Evolutionary conservation across 2,329 filamentous ascomycete genomes (phyloP).

Genomic region (Talaromyces islandicus): DNA sequence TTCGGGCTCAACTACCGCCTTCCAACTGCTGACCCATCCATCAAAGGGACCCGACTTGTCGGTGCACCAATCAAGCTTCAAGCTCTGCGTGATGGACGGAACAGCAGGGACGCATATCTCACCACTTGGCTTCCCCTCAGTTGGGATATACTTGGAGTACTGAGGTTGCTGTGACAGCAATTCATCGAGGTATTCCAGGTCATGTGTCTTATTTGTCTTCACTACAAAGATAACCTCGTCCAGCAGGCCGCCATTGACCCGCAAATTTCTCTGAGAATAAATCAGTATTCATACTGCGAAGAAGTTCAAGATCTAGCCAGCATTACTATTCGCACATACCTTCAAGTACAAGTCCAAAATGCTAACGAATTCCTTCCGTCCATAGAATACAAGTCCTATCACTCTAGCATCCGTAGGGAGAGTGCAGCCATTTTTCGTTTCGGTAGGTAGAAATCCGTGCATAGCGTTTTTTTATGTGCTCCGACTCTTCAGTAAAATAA

Average conservation of each 20-base stretch:
- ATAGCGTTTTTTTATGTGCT: neutral
- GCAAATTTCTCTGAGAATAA: neutral
- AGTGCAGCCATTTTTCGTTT: neutral
- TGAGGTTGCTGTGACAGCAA: neutral
- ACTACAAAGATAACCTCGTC: neutral
- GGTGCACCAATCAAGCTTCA: neutral
- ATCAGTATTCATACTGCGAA: neutral
- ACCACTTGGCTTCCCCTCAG: neutral
- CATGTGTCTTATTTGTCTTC: neutral
- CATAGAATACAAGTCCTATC: constrained; percentile 1
- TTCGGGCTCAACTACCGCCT: neutral
- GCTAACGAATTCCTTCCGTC: neutral
- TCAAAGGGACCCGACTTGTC: neutral
- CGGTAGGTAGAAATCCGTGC: neutral
- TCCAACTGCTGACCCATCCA: neutral
- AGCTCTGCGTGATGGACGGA: neutral
- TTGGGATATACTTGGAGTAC: neutral
- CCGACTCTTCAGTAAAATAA: neutral
- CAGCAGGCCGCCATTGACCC: neutral
- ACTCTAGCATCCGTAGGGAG: neutral
- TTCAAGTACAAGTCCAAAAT: constrained; percentile 1
- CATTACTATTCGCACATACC: neutral
- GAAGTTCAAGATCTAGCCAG: neutral
- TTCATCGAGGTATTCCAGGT: neutral
- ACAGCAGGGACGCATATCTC: neutral